phyloP scores from a whole-genome alignment of 495 filamentous ascomycete genomes.

The Penicillium antarcticum region DNA sequence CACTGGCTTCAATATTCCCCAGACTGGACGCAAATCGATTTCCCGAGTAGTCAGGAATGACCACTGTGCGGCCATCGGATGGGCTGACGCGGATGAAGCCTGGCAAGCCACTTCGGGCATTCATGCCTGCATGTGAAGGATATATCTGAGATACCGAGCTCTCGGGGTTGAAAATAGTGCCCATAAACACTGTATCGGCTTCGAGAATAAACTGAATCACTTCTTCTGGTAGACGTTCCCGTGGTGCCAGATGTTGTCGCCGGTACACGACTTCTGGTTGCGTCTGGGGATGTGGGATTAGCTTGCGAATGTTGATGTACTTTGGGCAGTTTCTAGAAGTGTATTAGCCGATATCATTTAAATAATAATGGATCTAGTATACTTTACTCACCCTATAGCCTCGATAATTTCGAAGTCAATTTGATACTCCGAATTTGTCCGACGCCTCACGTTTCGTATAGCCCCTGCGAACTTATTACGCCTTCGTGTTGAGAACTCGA shows the following conservation, averaged over 20 bases:
- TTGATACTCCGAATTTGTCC: not conserved
- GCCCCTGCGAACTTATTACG: conserved; percentile 16
- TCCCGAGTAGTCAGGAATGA: conserved; percentile 19
- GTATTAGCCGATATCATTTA: not conserved
- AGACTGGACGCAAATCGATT: conserved; percentile 16
- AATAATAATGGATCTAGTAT: too few species aligned
- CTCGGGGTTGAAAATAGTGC: conserved; percentile 5
- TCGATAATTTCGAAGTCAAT: conserved; percentile 9
- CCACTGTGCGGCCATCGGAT: conserved; percentile 13
- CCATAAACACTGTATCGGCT: conserved; percentile 13
- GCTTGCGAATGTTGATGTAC: conserved; percentile 19
- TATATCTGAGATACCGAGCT: not conserved
- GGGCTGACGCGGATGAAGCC: conserved; percentile 15
- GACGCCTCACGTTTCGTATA: not conserved
- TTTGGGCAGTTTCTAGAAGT: conserved; percentile 15
- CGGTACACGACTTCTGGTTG: not conserved
- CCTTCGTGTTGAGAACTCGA: conserved; percentile 15
- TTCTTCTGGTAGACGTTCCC: conserved; percentile 10
- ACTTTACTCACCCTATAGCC: conserved; percentile 6
- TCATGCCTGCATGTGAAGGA: conserved; percentile 18
- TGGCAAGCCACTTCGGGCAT: conserved; percentile 13
- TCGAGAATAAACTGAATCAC: conserved; percentile 11
- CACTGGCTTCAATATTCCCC: conserved; percentile 16
- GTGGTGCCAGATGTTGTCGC: not conserved
- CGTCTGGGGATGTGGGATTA: conserved; percentile 8